Evolutionary conservation across 2,329 filamentous ascomycete genomes (phyloP), one percentile per base, ranked within the genome.

Genomic region (Sporothrix luriei): DNA sequence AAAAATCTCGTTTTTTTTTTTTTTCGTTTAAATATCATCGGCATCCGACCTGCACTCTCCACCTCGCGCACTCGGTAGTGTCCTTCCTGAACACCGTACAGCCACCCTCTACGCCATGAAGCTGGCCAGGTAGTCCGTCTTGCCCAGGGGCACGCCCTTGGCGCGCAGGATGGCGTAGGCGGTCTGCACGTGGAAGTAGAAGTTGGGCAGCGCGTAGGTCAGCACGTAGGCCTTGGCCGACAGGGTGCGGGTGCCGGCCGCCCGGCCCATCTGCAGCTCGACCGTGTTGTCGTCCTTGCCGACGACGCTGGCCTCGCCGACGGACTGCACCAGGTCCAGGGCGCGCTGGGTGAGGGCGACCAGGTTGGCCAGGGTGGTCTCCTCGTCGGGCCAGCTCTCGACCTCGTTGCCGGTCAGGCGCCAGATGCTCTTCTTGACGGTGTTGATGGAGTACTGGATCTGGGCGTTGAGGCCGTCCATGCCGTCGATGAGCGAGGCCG

Each of bases 151-250:
- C 16, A 89, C 84, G 0, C 87, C 87, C 76, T 84, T 81, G 61
- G 79, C 80, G 64, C 88, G 79, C 74, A 90, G 74, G 64, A 90
- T 84, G 2, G 76, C 79, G 76, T 90, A 90, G 7, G 84, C 83
- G 6, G 82, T 87, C 29, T 78, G 81, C 4, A 85, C 71, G 74
- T 90, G 88, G 76, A 90, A 90, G 76, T 82, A 87, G 74, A 88
- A 82, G 75, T 89, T 89, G 14, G 87, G 86, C 51, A 88, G 70
- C 3, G 78, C 80, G 75, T 81, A 84, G 2, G 75, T 75, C 21
- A 80, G 72, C 6, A 85, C 73, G 70, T 85, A 88, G 0, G 78
- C 76, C 62, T 74, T 72, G 51, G 69, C 73, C 16, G 72, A 69
- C 24, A 75, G 61, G 55, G 72, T 73, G 43, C 71, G 19, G 13